These are phyloP conservation scores for Aphanoascus verrucosus DNA, from an alignment of 2,329 filamentous ascomycete species.

Conservation along the genomic window DNA sequence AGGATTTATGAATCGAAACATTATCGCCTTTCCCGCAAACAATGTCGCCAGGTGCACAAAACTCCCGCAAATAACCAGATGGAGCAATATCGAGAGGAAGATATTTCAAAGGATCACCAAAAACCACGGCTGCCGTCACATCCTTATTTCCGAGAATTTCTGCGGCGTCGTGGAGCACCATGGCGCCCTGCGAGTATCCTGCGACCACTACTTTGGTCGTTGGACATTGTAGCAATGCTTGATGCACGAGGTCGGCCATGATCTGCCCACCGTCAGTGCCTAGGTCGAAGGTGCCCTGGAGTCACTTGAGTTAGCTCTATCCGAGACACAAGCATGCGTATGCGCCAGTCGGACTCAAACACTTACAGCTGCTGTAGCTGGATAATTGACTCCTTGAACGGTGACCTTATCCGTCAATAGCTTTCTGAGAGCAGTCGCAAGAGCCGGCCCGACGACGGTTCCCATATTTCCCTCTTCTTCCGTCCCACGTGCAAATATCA, in stretches of 20 bases:
- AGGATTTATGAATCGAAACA: slow-evolving; percentile 34
- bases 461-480: slow-evolving; percentile 37
- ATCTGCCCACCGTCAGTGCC: slow-evolving; percentile 23
- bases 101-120: slow-evolving; percentile 38
- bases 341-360: neutral
- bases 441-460: slow-evolving; percentile 31
- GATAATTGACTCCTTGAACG: slow-evolving; percentile 27
- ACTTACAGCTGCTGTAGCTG: slow-evolving; percentile 20
- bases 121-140: slow-evolving; percentile 35
- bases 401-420: slow-evolving; percentile 22
- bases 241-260: slow-evolving; percentile 25
- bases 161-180: slow-evolving; percentile 28
- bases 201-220: slow-evolving; percentile 27
- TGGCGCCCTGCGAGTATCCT: slow-evolving; percentile 29
- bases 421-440: slow-evolving; percentile 21
- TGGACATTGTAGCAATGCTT: slow-evolving; percentile 25
- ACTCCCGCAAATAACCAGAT: slow-evolving; percentile 36
- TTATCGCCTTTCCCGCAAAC: slow-evolving; percentile 41
- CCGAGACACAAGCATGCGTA: slow-evolving; percentile 20
- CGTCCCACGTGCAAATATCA: slow-evolving; percentile 38
- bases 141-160: slow-evolving; percentile 22
- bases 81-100: slow-evolving; percentile 33
- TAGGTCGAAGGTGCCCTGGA: slow-evolving; percentile 18
- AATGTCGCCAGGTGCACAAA: slow-evolving; percentile 42
- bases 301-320: slow-evolving; percentile 18